These are phyloP conservation scores for Bryum argenteum DNA, from an alignment of 225 moss, liverwort and hornwort genomes.

Conservation along the genomic window DNA sequence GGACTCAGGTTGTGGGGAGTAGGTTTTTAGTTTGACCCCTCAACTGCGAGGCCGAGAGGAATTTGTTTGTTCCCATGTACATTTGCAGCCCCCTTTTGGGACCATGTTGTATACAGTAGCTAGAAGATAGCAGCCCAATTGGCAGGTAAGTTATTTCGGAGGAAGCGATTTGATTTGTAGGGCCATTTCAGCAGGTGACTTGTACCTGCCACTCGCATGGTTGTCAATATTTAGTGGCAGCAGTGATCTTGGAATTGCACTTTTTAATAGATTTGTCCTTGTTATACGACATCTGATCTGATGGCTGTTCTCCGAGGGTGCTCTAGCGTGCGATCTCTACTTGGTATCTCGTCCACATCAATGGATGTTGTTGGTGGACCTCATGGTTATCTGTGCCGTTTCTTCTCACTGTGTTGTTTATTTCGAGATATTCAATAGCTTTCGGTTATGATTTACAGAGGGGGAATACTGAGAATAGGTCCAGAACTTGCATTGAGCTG, in stretches of 20 bases:
- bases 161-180: slow-evolving; percentile 28
- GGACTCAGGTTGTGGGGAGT: slow-evolving; percentile 25
- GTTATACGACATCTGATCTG: not conserved
- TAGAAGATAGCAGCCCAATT: slow-evolving; percentile 47
- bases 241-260: slow-evolving; percentile 15
- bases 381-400: no score
- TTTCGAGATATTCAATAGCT: no score
- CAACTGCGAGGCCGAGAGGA: slow-evolving; percentile 23
- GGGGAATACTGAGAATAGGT: no score
- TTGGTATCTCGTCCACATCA: not conserved
- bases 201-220: slow-evolving; percentile 15
- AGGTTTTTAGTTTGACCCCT: slow-evolving; percentile 20
- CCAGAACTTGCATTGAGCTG: no score
- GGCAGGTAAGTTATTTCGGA: slow-evolving; percentile 35
- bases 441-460: no score
- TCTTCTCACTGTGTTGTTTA: no score
- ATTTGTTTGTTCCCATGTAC: slow-evolving; percentile 48
- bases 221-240: slow-evolving; percentile 15
- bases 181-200: slow-evolving; percentile 41
- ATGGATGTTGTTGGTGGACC: no score
- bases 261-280: slow-evolving; percentile 24
- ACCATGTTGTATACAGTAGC: slow-evolving; percentile 57
- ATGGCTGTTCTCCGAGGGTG: not conserved
- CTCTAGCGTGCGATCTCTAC: not conserved
- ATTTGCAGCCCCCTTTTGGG: slow-evolving; percentile 53